Percentiles rank a stretch among this genome's conserved stretches.
These are phyloP conservation scores for Quercus phellos DNA, from an alignment of 331 rosid species.

Conservation along the genomic window DNA sequence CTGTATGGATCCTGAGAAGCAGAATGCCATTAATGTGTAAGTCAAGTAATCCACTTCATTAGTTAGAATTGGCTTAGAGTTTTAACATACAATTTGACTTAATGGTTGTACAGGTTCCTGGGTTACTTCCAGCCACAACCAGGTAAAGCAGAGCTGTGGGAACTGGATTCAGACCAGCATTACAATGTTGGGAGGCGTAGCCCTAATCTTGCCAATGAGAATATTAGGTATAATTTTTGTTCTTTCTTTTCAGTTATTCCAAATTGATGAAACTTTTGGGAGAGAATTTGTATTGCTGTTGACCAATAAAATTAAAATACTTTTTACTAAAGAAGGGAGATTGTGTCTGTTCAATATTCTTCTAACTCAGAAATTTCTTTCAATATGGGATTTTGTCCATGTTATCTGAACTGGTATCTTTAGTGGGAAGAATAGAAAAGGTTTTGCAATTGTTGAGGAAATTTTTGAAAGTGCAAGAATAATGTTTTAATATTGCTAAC, in stretches of 20 bases:
- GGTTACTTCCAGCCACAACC: slow-evolving; percentile 84
- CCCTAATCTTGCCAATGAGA: slow-evolving; percentile 32
- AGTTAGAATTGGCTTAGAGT: neutral
- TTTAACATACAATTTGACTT: slow-evolving; percentile 12
- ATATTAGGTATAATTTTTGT: slow-evolving; percentile 43
- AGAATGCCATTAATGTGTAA: slow-evolving; percentile 82
- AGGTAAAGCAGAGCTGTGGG: slow-evolving; percentile 85
- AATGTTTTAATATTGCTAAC: neutral
- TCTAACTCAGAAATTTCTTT: neutral
- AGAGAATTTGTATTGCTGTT: neutral
- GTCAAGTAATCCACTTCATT: slow-evolving; percentile 17
- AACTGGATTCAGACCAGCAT: slow-evolving; percentile 81
- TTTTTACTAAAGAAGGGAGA: slow-evolving; percentile 1
- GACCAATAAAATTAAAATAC: neutral
- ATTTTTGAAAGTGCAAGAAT: neutral
- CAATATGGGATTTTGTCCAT: neutral
- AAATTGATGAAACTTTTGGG: slow-evolving; percentile 6
- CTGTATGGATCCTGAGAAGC: slow-evolving; percentile 70
- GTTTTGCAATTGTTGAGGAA: neutral
- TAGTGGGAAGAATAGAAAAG: neutral
- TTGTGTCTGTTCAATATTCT: neutral
- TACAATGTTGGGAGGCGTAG: slow-evolving; percentile 40
- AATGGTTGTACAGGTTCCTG: slow-evolving; percentile 59
- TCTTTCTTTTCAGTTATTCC: slow-evolving; percentile 11
- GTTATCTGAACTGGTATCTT: neutral